Evolutionary conservation across 2,329 filamentous ascomycete genomes (phyloP).

Genomic region (Exophiala sideris): DNA sequence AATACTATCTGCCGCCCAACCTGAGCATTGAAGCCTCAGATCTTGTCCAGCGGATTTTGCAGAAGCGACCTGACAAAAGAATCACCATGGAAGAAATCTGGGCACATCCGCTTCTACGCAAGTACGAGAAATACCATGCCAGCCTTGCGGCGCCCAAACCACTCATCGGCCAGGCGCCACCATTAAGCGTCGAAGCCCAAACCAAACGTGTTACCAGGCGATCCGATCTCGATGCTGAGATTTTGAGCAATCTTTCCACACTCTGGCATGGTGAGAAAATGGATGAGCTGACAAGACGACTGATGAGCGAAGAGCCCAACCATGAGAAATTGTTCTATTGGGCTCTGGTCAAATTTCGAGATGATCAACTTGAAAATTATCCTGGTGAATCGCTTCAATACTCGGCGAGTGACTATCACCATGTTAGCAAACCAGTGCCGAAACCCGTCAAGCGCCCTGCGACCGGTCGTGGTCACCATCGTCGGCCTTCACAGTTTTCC

Average conservation of each 20-base stretch:
- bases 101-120: conserved; percentile 79
- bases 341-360: conserved; percentile 74
- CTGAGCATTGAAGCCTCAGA: conserved; percentile 62
- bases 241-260: conserved; percentile 80
- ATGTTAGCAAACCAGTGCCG: conserved; percentile 50
- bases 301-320: conserved; percentile 68
- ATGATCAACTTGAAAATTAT: conserved; percentile 84
- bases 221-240: conserved; percentile 72
- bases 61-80: conserved; percentile 71
- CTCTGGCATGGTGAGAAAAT: conserved; percentile 86
- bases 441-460: conserved; percentile 34
- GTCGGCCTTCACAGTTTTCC: conserved; percentile 55
- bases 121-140: conserved; percentile 74
- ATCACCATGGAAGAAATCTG: conserved; percentile 80
- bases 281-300: conserved; percentile 64
- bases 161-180: conserved; percentile 53
- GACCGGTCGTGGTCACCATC: conserved; percentile 33
- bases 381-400: conserved; percentile 70
- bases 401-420: conserved; percentile 88
- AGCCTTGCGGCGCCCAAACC: conserved; percentile 56
- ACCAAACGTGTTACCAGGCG: conserved; percentile 57
- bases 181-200: conserved; percentile 54
- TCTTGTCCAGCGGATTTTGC: conserved; percentile 74
- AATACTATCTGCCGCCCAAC: conserved; percentile 42
- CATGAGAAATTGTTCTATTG: conserved; percentile 94